Conservation (phyloP, 129 eudicot genomes). For the Escallonia herrerae region DNA sequence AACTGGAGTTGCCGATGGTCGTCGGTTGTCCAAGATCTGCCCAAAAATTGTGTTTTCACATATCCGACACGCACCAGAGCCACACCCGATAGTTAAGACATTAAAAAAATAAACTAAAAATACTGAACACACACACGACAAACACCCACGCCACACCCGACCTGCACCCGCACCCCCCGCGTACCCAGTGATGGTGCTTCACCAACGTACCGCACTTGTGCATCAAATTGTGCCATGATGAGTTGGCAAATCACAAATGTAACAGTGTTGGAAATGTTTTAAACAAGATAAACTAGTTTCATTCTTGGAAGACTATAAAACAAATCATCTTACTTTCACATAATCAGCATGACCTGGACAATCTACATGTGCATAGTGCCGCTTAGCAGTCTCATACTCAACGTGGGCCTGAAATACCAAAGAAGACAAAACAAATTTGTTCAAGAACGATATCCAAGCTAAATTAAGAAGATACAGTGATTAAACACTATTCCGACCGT, state of each 20-base stretch:
- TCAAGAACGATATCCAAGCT: neutral
- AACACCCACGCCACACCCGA: too few species aligned
- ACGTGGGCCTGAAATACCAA: conserved; percentile 76
- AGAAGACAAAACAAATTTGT: neutral
- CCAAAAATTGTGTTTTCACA: too few species aligned
- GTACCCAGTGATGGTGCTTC: too few species aligned
- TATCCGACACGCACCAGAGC: too few species aligned
- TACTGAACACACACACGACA: too few species aligned
- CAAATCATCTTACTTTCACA: conserved; percentile 57
- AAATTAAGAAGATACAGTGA: neutral
- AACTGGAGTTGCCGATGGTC: too few species aligned
- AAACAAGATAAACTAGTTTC: neutral
- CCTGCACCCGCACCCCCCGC: too few species aligned
- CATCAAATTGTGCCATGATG: neutral
- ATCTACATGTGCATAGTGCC: conserved; percentile 98
- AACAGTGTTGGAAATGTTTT: neutral
- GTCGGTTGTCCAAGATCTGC: too few species aligned
- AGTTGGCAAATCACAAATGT: neutral
- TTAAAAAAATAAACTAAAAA: too few species aligned
- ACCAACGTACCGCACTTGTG: too few species aligned
- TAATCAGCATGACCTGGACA: conserved; percentile 99
- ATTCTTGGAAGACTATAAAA: neutral
- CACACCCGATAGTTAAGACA: too few species aligned
- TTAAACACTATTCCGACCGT: conserved; percentile 36
- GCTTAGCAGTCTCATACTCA: conserved; percentile 87